These are phyloP conservation scores for Rhododendron ferrugineum DNA, from an alignment of 148 eudicot species.

Conservation along the genomic window DNA sequence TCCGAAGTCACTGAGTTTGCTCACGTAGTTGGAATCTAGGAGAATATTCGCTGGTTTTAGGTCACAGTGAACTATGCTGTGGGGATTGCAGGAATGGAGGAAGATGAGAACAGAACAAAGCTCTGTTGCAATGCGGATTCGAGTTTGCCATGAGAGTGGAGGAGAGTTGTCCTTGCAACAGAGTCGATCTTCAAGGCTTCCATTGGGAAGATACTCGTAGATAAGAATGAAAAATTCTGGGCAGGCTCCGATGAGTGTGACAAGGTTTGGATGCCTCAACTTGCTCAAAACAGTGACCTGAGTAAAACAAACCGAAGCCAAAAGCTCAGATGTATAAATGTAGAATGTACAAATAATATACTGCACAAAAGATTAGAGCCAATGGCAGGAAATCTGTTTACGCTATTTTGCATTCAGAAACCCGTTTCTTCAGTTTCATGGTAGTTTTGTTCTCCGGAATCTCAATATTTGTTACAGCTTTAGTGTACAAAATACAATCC, in stretches of 20 bases:
- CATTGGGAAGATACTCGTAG: conserved; percentile 77
- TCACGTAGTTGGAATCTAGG: conserved; percentile 48
- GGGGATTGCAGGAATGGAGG: conserved; percentile 64
- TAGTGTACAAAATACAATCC: neutral
- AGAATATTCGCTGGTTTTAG: conserved; percentile 70
- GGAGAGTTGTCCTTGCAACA: conserved; percentile 63
- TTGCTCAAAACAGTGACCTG: conserved; percentile 82
- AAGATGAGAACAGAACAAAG: conserved; percentile 77
- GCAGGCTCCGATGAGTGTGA: conserved; percentile 88
- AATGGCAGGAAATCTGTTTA: neutral
- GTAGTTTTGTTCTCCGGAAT: neutral
- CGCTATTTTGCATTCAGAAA: neutral
- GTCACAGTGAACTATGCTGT: conserved; percentile 60
- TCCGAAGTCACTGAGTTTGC: conserved; percentile 83
- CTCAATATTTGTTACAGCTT: neutral
- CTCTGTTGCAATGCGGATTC: conserved; percentile 78
- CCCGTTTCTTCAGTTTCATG: neutral
- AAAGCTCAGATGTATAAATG: neutral
- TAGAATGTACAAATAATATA: neutral
- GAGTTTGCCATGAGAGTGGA: conserved; percentile 77
- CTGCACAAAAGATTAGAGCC: neutral
- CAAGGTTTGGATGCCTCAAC: conserved; percentile 78
- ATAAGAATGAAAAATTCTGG: conserved; percentile 59
- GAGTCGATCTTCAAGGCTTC: conserved; percentile 93
- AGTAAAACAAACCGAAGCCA: conserved; percentile 2